phyloP scores from a whole-genome alignment of 129 eudicot species.

The Tagetes erecta region DNA sequence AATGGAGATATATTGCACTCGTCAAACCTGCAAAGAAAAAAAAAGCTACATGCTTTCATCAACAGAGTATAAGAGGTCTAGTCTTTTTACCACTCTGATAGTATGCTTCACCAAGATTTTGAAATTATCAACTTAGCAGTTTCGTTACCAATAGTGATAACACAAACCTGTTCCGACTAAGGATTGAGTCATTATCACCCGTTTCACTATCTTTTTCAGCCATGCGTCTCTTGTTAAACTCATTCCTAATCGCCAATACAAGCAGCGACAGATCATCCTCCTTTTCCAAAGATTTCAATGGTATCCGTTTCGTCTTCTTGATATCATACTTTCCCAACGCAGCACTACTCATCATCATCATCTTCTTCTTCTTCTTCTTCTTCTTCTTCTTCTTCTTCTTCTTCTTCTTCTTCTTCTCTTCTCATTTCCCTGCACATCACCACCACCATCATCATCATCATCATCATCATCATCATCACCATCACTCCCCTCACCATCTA shows the following conservation, averaged over 20 bases:
- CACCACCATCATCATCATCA: too few species aligned
- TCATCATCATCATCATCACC: constrained; percentile 16
- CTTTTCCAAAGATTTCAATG: constrained; percentile 50
- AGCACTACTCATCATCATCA: constrained; percentile 57
- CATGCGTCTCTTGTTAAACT: constrained; percentile 49
- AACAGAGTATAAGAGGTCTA: background rate
- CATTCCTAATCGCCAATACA: constrained; percentile 59
- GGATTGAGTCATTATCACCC: constrained; percentile 52
- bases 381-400: too few species aligned
- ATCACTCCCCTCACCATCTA: constrained; percentile 33
- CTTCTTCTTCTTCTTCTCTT: too few species aligned
- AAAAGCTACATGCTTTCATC: constrained; percentile 13
- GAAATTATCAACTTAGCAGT: too few species aligned
- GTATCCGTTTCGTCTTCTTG: constrained; percentile 56
- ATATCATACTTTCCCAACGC: constrained; percentile 78
- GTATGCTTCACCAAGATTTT: too few species aligned
- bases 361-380: constrained; percentile 37
- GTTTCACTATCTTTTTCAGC: constrained; percentile 27
- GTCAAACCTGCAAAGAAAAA: constrained; percentile 66
- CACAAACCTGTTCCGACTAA: constrained; percentile 59
- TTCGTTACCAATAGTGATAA: background rate
- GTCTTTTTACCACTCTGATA: background rate
- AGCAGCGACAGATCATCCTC: constrained; percentile 61
- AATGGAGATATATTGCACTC: too few species aligned
- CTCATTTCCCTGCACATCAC: too few species aligned